phyloP scores from a whole-genome alignment of 768 basidiomycete genomes.

The Boletus insuetus region DNA sequence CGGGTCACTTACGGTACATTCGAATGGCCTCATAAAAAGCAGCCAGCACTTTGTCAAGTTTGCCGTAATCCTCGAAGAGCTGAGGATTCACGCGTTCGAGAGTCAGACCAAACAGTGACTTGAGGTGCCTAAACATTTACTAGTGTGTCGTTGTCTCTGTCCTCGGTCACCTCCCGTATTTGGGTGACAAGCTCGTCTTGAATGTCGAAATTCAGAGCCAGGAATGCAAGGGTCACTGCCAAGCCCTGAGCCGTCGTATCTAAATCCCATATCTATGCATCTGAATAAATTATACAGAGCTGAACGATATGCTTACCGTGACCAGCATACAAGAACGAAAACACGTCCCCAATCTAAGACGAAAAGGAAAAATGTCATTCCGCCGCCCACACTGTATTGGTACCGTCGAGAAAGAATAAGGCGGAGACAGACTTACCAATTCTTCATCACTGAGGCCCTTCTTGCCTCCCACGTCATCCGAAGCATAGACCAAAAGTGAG shows the following conservation, averaged over 20 bases:
- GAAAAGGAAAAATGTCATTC: no score
- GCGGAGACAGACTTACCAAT: no score
- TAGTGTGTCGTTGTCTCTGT: constrained; percentile 9
- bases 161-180: constrained; percentile 23
- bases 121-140: constrained; percentile 7
- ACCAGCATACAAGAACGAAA: constrained; percentile 52
- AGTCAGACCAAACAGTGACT: background rate
- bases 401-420: no score
- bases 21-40: constrained; percentile 30
- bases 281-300: background rate
- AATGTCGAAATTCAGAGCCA: constrained; percentile 26
- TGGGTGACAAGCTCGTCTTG: constrained; percentile 32
- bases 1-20: constrained; percentile 26
- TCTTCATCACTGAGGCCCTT: constrained; percentile 13
- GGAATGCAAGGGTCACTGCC: constrained; percentile 30
- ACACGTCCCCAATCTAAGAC: no score
- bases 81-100: background rate
- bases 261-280: background rate
- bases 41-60: constrained; percentile 27
- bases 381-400: no score
- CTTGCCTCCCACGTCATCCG: constrained; percentile 16
- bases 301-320: constrained; percentile 38
- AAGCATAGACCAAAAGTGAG: constrained; percentile 15
- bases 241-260: constrained; percentile 33
- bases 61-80: constrained; percentile 25